A percentile compares a stretch with the other conserved stretches of the same genome.
These are phyloP conservation scores for Adenanthera pavonina DNA, from an alignment of 306 rosid genomes.

Conservation along the genomic window DNA sequence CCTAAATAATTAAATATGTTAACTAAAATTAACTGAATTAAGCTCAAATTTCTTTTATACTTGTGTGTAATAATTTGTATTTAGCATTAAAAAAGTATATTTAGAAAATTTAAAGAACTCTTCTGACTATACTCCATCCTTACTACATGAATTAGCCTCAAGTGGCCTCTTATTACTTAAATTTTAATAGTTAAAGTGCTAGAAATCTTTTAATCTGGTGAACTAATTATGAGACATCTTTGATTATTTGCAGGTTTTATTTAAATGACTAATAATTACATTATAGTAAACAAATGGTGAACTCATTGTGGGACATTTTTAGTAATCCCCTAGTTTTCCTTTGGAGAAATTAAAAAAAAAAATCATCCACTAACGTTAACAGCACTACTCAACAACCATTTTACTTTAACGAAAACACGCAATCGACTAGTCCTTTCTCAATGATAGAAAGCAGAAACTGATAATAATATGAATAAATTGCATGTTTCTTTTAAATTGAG, in stretches of 20 bases:
- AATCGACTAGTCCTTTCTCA: background rate
- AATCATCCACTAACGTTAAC: background rate
- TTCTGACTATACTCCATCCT: too few relatives aligned
- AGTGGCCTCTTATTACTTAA: too few relatives aligned
- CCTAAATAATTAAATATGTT: too few relatives aligned
- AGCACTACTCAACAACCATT: slow-evolving; percentile 1
- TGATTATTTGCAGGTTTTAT: background rate
- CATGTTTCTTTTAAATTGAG: background rate
- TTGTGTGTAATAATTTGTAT: too few relatives aligned
- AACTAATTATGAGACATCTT: too few relatives aligned
- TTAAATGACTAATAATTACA: background rate
- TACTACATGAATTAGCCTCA: too few relatives aligned
- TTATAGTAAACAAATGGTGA: slow-evolving; percentile 10
- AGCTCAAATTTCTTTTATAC: too few relatives aligned
- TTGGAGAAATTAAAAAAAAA: background rate
- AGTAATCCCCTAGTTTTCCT: background rate
- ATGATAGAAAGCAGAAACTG: background rate
- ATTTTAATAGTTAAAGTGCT: too few relatives aligned
- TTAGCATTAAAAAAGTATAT: too few relatives aligned
- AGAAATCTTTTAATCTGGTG: too few relatives aligned
- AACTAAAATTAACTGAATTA: too few relatives aligned
- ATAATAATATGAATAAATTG: background rate
- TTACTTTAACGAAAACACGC: background rate
- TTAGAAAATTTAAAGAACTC: too few relatives aligned
- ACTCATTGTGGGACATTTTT: background rate